Percentiles rank a stretch among this genome's conserved stretches.
These are phyloP conservation scores for Agrostemma githago DNA, from an alignment of 148 eudicot species.

Conservation along the genomic window DNA sequence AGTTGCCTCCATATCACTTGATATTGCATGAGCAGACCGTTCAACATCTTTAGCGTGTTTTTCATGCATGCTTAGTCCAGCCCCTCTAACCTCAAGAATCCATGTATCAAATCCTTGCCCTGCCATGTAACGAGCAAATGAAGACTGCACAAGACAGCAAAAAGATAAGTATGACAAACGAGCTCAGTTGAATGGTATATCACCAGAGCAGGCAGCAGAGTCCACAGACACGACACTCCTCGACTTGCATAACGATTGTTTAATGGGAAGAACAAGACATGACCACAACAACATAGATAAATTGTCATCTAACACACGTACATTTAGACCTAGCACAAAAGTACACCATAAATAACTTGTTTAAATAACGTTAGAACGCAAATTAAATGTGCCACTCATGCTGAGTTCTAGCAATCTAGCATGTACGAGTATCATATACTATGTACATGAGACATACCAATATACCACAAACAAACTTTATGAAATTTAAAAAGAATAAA, in stretches of 20 bases:
- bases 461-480: neutral
- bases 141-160: conserved; percentile 50
- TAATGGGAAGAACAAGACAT: neutral
- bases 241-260: neutral
- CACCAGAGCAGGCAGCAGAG: neutral
- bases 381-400: neutral
- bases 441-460: neutral
- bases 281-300: neutral
- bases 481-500: neutral
- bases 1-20: conserved; percentile 59
- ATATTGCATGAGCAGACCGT: conserved; percentile 55
- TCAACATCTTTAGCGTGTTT: conserved; percentile 55
- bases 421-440: neutral
- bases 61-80: conserved; percentile 70
- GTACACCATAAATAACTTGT: neutral
- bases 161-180: conserved; percentile 14
- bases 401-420: neutral
- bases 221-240: neutral
- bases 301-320: neutral
- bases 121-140: conserved; percentile 97
- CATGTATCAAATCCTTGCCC: conserved; percentile 98
- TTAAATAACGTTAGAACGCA: neutral
- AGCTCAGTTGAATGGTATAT: neutral
- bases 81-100: conserved; percentile 97
- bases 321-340: neutral